Evolutionary conservation across 108 stramenopile species (phyloP), one percentile per base, ranked within the genome.

Genomic region (Nitzschia inconspicua): DNA sequence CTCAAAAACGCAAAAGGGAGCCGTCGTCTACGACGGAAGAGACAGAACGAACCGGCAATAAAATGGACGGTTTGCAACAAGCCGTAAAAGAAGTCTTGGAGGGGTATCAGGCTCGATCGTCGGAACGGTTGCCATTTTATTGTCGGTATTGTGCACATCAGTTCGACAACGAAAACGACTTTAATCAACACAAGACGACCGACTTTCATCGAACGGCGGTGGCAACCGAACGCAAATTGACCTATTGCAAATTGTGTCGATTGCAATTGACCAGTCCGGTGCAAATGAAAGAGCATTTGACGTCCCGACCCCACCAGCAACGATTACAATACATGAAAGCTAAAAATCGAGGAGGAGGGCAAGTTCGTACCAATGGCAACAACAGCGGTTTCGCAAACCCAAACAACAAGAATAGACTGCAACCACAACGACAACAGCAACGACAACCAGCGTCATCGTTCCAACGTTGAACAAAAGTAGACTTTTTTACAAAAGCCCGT

Each of bases 241-340:
- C 82, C 0, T 93, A 81, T 57, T 96, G 95, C 63, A 82, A 80
- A 44, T 44, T 92, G 32, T 96, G 95, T 63, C 63, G 76, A 31
- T 94, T 94, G 65, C 89, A 96, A 55, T 75, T 96, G 44, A 96
- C 92, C 22, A 89, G 86, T 62, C 81, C 88, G 26, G 82, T 80
- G 6, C 95, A 96, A 68, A 65, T 96, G 75, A 60, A 86, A 54
- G 92, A 91, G 48, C 95, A 96, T 57, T 67, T 94, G 63, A 44
- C 49, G 26, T 88, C 86, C 27, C 78, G 76, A 26, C 88, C 91
- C 5, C 95, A 96, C 53, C 65, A 72, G 43, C 82, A 89, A 42
- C 60, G 80, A 49, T 54, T 89, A 49, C 69, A 76, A 23, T 54
- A 36, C 46, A 47, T 76, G 58, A 78, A 68, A 28, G 51, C 28